phyloP scores from a whole-genome alignment of 768 basidiomycete species.

The Polyporus arcularius region DNA sequence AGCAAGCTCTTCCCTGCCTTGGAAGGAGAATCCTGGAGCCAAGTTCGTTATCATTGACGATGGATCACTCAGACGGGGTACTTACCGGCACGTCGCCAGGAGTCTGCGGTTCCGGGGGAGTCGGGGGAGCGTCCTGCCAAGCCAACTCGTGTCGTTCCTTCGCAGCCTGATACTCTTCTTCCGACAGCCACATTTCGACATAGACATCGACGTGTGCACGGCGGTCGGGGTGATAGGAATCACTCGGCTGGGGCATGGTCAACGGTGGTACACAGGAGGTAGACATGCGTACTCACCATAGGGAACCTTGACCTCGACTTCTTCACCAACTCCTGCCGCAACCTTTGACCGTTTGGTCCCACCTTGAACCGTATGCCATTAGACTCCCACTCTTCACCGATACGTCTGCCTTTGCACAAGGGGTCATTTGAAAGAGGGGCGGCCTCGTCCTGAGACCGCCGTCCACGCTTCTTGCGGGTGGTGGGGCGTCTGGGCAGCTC shows the following conservation, averaged over 20 bases:
- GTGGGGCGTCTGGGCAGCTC: constrained; percentile 33
- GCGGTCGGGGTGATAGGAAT: constrained; percentile 78
- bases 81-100: constrained; percentile 38
- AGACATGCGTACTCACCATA: constrained; percentile 54
- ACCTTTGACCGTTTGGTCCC: constrained; percentile 64
- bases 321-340: constrained; percentile 72
- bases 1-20: constrained; percentile 66
- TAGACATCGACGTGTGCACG: constrained; percentile 67
- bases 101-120: constrained; percentile 46
- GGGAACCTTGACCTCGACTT: constrained; percentile 67
- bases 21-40: constrained; percentile 34
- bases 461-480: constrained; percentile 57
- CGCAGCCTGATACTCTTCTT: constrained; percentile 68
- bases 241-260: constrained; percentile 55
- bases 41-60: neutral
- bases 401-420: constrained; percentile 54
- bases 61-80: neutral
- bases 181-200: constrained; percentile 79
- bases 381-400: constrained; percentile 78
- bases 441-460: constrained; percentile 43
- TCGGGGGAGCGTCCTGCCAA: constrained; percentile 60
- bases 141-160: constrained; percentile 61
- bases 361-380: constrained; percentile 74
- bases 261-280: neutral
- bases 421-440: constrained; percentile 49